Base-by-base conservation (phyloP, 2,329 filamentous ascomycete species). In the Exserohilum rostratum region DNA sequence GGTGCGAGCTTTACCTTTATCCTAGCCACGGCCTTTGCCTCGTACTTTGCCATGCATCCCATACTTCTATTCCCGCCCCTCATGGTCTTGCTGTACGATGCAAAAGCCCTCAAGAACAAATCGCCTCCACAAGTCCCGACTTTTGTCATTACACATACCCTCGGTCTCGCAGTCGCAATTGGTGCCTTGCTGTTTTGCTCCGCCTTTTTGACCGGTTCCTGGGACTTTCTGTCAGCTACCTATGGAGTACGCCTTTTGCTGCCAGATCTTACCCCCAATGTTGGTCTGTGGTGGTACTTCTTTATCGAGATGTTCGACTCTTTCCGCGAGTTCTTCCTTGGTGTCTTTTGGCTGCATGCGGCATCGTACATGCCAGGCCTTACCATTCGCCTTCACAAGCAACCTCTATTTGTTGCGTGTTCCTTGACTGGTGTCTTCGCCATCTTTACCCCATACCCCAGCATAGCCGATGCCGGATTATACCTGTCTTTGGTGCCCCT, bases 241-340 rank as follows among this genome's bases (percentile, higher is more conserved):
- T 99, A 99, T 76, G 92, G 93, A 64, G 91, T 96, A 42, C 93
- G 96, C 66, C 83, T 99, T 33, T 87, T 95, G 1, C 84, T 99
- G 2, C 91, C 92, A 7, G 95, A 99, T 71, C 82, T 99, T 35
- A 96, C 93, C 0, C 95, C 95, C 11, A 99, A 98, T 63, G 90
- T 96, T 27, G 95, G 95, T 1, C 82, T 99, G 1, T 99, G 95
- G 95, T 99, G 95, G 95, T 99, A 99, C 77, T 99, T 99, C 78
- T 98, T 99, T 73, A 96, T 96, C 64, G 93, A 99, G 73, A 99
- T 99, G 87, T 99, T 99, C 74, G 95, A 99, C 77, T 93, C 93
- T 1, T 99, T 99, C 83, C 86, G 95, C 34, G 88, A 90, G 65
- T 99, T 99, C 82, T 99, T 98, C 82, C 85, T 99, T 3, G 95